These are phyloP conservation scores for Colletotrichum orbiculare DNA, from an alignment of 2,329 filamentous ascomycete genomes.

Conservation along the genomic window DNA sequence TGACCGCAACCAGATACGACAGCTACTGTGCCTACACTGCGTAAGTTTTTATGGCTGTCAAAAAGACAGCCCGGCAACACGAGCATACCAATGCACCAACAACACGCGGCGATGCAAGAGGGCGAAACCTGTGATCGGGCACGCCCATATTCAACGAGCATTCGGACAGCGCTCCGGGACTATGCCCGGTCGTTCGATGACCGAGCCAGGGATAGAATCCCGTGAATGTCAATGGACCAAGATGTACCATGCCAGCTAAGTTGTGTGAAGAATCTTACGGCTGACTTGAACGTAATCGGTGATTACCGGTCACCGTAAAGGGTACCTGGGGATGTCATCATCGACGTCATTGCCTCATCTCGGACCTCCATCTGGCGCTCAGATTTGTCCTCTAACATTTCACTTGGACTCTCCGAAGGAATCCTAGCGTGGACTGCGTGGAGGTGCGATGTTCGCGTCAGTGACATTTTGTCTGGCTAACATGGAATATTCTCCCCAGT, in stretches of 20 bases:
- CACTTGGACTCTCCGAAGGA: background rate
- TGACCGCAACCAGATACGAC: slow-evolving; percentile 21
- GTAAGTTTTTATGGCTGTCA: background rate
- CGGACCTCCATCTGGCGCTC: slow-evolving; percentile 8
- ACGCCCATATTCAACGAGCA: slow-evolving; percentile 12
- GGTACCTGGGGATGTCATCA: slow-evolving; percentile 1
- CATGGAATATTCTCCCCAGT: too few relatives aligned
- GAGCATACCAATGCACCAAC: background rate
- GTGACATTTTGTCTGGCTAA: too few relatives aligned
- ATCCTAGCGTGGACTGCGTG: background rate
- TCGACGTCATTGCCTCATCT: slow-evolving; percentile 21
- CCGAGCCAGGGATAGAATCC: background rate
- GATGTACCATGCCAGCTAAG: background rate
- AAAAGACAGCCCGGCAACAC: background rate
- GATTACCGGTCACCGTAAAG: background rate
- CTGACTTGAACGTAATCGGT: background rate
- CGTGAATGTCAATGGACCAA: slow-evolving; percentile 5
- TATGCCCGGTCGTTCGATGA: background rate
- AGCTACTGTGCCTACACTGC: background rate
- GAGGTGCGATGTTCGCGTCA: too few relatives aligned
- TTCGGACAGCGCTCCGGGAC: background rate
- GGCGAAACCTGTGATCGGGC: background rate
- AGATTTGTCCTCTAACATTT: slow-evolving; percentile 1
- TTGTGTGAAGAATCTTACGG: slow-evolving; percentile 6
- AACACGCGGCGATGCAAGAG: background rate